A percentile compares a stretch with the other conserved stretches of the same genome.
Evolutionary conservation across 768 basidiomycete genomes (phyloP).

Genomic region (Tylopilus sp.): DNA sequence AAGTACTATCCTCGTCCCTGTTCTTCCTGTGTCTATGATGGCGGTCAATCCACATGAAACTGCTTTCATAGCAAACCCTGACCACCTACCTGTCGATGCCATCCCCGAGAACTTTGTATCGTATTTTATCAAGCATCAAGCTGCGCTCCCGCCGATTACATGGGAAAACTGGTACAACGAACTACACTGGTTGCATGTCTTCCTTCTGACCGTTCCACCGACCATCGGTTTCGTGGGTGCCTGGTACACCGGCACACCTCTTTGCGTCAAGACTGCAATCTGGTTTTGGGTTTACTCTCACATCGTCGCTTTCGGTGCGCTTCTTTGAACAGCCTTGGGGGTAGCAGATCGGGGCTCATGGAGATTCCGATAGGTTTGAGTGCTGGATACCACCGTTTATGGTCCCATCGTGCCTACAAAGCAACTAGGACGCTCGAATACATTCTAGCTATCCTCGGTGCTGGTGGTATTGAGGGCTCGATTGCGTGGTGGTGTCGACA

Average conservation of each 20-base stretch:
- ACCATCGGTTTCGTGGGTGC: slow-evolving; percentile 1
- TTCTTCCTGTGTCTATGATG: too few relatives aligned
- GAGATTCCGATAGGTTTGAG: slow-evolving; percentile 52
- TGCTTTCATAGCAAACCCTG: slow-evolving; percentile 3
- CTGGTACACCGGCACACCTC: slow-evolving; percentile 1
- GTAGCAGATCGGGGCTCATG: background rate
- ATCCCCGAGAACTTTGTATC: slow-evolving; percentile 10
- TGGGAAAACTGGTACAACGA: slow-evolving; percentile 12
- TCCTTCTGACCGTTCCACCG: slow-evolving; percentile 1
- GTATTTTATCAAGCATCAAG: slow-evolving; percentile 5
- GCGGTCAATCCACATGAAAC: too few relatives aligned
- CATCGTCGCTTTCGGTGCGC: slow-evolving; percentile 71
- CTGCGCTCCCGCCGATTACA: slow-evolving; percentile 6
- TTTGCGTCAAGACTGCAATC: background rate
- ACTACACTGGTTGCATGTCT: slow-evolving; percentile 7
- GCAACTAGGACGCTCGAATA: slow-evolving; percentile 83
- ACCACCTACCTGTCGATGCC: background rate
- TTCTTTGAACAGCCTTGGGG: background rate
- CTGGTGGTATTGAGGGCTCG: slow-evolving; percentile 88
- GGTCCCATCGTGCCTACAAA: slow-evolving; percentile 92
- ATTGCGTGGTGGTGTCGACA: slow-evolving; percentile 93
- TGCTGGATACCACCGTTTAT: slow-evolving; percentile 91
- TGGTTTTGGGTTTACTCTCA: slow-evolving; percentile 42
- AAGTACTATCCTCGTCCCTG: too few relatives aligned
- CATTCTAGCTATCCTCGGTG: slow-evolving; percentile 74